Evolutionary conservation across 2,329 filamentous ascomycete genomes (phyloP).

Genomic region (Hypoxylon sp.): DNA sequence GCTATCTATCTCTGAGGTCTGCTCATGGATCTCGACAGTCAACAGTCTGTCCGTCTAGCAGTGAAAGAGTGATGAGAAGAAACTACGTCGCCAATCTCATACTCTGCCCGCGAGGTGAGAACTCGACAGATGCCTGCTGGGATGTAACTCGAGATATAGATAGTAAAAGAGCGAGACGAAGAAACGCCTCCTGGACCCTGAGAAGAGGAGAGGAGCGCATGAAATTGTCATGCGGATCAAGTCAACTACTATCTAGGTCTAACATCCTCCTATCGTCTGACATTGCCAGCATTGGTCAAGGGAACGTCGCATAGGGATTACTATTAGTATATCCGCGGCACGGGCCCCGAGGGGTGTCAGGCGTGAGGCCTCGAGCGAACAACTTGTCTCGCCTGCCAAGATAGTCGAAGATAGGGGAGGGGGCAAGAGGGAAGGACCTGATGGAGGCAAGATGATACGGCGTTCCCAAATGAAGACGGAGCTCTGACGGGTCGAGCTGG

Average conservation of each 20-base stretch:
- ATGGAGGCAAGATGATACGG: conserved; percentile 1
- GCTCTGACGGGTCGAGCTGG: conserved; percentile 21
- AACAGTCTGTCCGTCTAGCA: conserved; percentile 20
- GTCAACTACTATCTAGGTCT: not conserved
- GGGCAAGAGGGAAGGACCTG: no score
- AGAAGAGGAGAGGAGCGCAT: not conserved
- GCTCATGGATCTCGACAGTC: not conserved
- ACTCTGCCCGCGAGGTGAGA: conserved; percentile 1
- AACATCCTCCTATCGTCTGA: conserved; percentile 2
- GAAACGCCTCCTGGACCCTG: not conserved
- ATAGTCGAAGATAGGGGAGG: conserved; percentile 22
- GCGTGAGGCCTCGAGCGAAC: conserved; percentile 3
- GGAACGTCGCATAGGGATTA: conserved; percentile 23
- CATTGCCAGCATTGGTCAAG: conserved; percentile 3
- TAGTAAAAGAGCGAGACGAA: conserved; percentile 11
- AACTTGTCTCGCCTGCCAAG: no score
- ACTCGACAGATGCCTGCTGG: not conserved
- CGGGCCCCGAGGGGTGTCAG: not conserved
- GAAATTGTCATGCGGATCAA: conserved; percentile 6
- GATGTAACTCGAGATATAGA: not conserved
- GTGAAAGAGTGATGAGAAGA: conserved; percentile 1
- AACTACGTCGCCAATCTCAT: not conserved
- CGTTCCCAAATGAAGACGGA: conserved; percentile 24
- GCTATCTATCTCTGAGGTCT: conserved; percentile 4
- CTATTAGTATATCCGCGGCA: no score